Base-by-base conservation (phyloP, 805 yeast species). In the Scheffersomyces stipitis region DNA sequence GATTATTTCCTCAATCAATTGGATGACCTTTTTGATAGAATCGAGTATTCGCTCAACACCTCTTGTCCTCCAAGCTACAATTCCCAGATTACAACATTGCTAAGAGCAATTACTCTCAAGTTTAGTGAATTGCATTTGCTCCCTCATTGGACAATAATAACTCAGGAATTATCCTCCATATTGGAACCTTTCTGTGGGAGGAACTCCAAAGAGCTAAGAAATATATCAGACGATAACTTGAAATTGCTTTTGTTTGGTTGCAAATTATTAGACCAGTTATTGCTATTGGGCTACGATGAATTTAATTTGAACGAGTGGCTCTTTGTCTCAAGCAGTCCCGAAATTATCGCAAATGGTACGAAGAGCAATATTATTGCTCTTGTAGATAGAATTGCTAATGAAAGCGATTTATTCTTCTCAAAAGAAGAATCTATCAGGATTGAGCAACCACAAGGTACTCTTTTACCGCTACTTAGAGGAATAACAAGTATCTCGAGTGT, bases 251-350 rank as follows among this genome's bases (percentile, higher is more conserved):
- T 83, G 23, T 75, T 76, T 38, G 85, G 83, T 0, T 82, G 88
- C 51, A 91, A 90, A 57, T 64, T 93, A 12, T 64, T 93, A 31
- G 99, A 91, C 54, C 72, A 85, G 20, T 57, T 89, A 15, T 56
- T 91, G 15, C 68, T 83, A 2, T 48, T 89, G 38, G 78, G 80
- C 26, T 72, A 73, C 28, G 97, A 90, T 54, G 96, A 88, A 40
- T 73, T 91, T 68, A 82, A 81, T 60, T 53, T 78, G 58, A 54
- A 77, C 43, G 93, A 88, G 51, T 91, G 98, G 98, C 65, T 93
- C 2, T 93, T 88, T 53, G 76, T 91, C 8, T 72, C 81, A 18
- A 87, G 84, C 48, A 80, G 77, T 13, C 70, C 80, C 13, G 82
- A 80, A 41, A 79, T 83, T 14, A 69, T 76, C 20, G 10, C 24